These are phyloP conservation scores for Fusarium sp. DNA, from an alignment of 2,329 filamentous ascomycete species.

Conservation along the genomic window DNA sequence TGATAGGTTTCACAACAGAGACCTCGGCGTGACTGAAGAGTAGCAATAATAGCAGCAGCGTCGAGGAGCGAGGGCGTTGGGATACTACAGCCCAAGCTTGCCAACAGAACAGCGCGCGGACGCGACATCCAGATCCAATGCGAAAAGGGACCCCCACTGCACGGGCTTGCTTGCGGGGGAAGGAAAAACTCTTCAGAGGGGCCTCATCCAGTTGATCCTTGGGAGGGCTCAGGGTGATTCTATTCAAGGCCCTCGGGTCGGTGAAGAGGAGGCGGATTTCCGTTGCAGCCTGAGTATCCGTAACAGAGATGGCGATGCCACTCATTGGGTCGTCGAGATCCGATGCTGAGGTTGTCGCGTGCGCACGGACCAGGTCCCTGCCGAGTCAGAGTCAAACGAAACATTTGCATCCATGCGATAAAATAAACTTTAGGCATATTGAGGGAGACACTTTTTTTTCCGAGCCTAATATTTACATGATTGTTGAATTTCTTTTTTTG, in stretches of 20 bases:
- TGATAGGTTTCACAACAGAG: constrained; percentile 31
- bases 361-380: constrained; percentile 28
- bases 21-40: constrained; percentile 7
- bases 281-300: not conserved
- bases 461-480: constrained; percentile 5
- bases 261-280: constrained; percentile 14
- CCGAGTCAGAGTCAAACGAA: constrained; percentile 18
- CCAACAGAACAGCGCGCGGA: constrained; percentile 22
- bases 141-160: constrained; percentile 35
- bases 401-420: not conserved
- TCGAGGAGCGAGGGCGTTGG: constrained; percentile 17
- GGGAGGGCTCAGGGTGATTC: constrained; percentile 8
- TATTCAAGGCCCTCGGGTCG: constrained; percentile 7
- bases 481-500: constrained; percentile 4
- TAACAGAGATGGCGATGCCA: constrained; percentile 32
- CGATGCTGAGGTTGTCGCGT: constrained; percentile 38
- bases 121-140: constrained; percentile 26
- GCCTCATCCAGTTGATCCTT: constrained; percentile 36
- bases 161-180: constrained; percentile 13
- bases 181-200: constrained; percentile 22
- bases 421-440: constrained; percentile 25
- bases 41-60: constrained; percentile 8
- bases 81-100: constrained; percentile 33
- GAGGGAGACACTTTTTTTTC: constrained; percentile 9
- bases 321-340: constrained; percentile 31